Conservation (phyloP, 371 early-diverging fungal species). For the Entomophthora muscae region DNA sequence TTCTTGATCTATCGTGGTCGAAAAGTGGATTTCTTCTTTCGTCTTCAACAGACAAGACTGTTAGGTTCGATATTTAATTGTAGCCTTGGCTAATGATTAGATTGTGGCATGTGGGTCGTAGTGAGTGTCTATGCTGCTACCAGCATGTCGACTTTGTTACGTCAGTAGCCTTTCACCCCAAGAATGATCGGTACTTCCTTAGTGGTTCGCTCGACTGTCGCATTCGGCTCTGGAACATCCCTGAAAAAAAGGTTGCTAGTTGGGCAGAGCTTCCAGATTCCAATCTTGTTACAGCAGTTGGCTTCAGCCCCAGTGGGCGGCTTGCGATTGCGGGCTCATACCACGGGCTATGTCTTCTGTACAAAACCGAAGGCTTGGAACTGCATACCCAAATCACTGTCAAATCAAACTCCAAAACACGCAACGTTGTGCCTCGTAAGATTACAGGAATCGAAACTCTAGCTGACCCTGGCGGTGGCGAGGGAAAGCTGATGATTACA, state of each 20-base stretch:
- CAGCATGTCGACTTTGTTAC: conserved; percentile 60
- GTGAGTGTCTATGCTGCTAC: conserved; percentile 58
- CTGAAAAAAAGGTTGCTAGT: conserved; percentile 46
- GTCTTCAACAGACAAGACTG: conserved; percentile 69
- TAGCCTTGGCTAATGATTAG: conserved; percentile 16
- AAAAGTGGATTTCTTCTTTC: conserved; percentile 60
- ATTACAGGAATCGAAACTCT: conserved; percentile 53
- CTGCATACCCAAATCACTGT: conserved; percentile 62
- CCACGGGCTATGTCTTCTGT: conserved; percentile 59
- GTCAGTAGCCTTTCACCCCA: conserved; percentile 64
- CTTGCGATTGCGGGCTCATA: conserved; percentile 58
- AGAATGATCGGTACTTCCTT: conserved; percentile 62
- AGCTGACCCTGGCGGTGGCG: conserved; percentile 25
- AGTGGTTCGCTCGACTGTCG: conserved; percentile 67
- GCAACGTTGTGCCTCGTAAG: conserved; percentile 37
- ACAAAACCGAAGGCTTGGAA: conserved; percentile 51
- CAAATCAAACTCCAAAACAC: conserved; percentile 23
- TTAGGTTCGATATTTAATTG: conserved; percentile 18
- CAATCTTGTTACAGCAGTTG: conserved; percentile 56
- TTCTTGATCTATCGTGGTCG: conserved; percentile 75
- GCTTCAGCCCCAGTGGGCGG: conserved; percentile 50
- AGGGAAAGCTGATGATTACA: conserved; percentile 36
- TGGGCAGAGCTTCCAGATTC: conserved; percentile 52
- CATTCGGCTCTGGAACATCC: conserved; percentile 66
- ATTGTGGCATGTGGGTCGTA: conserved; percentile 59